Percentiles rank a stretch among this genome's conserved stretches.
Conservation (phyloP, 192 early-diverging fungal genomes). For the Coemansia aciculifera region DNA sequence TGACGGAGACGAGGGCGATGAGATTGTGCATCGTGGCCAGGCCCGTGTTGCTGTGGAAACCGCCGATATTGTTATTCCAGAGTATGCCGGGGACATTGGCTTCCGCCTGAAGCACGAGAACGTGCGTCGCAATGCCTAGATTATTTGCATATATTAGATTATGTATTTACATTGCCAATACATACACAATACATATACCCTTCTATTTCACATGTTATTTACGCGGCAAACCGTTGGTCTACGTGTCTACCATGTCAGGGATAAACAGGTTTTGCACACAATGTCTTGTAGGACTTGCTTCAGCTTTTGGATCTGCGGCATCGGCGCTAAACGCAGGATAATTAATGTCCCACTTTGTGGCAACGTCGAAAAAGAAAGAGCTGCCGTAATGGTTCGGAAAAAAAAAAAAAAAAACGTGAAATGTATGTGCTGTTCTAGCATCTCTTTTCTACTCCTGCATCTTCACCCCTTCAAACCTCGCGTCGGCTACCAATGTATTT, state of each 20-base stretch:
- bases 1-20: background rate
- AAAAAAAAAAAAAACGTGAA: too few relatives aligned
- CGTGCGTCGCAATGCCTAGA: conserved; percentile 2
- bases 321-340: background rate
- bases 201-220: too few relatives aligned
- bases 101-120: conserved; percentile 15
- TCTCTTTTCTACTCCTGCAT: background rate
- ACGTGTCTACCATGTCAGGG: too few relatives aligned
- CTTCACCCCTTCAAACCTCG: background rate
- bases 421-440: background rate
- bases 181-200: background rate
- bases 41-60: background rate
- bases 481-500: background rate
- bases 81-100: conserved; percentile 16
- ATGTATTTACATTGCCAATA: background rate
- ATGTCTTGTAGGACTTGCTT: background rate
- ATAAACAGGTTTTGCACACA: background rate
- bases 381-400: background rate
- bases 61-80: background rate
- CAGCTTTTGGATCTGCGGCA: background rate
- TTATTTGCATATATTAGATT: background rate
- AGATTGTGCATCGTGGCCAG: background rate
- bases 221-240: too few relatives aligned
- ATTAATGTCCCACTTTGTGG: conserved; percentile 4
- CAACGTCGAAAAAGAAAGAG: background rate